phyloP scores from a whole-genome alignment of 1,139 yeast genomes.

The Candida frijolesensis region DNA sequence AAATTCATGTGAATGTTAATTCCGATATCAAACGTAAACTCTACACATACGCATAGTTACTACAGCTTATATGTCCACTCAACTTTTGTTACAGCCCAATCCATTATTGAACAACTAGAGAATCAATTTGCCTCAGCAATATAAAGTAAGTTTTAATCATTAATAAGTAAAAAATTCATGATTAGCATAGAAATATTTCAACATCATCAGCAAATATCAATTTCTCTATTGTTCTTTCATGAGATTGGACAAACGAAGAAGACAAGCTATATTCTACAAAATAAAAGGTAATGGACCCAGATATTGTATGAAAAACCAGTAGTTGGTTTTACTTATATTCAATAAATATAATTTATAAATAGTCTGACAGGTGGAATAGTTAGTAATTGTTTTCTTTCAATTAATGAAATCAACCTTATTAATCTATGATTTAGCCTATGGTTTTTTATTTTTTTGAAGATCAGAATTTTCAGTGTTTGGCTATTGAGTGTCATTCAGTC shows the following conservation, averaged over 20 bases:
- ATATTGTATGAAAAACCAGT: too few species aligned
- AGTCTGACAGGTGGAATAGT: conserved; percentile 22
- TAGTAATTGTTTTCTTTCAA: conserved; percentile 26
- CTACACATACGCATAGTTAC: neutral
- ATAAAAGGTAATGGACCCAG: conserved; percentile 19
- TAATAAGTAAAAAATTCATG: conserved; percentile 35
- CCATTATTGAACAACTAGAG: neutral
- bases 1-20: too few species aligned
- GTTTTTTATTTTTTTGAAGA: conserved; percentile 1
- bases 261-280: neutral
- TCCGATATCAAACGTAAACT: too few species aligned
- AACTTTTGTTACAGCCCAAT: neutral
- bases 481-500: conserved; percentile 54
- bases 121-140: neutral
- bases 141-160: conserved; percentile 38
- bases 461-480: conserved; percentile 62
- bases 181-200: conserved; percentile 48
- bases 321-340: conserved; percentile 8
- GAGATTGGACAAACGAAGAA: neutral
- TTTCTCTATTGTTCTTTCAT: neutral
- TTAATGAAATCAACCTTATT: conserved; percentile 6
- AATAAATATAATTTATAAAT: neutral
- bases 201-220: conserved; percentile 42
- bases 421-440: neutral
- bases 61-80: too few species aligned